Base-by-base conservation (phyloP, 495 filamentous ascomycete species). In the Pseudevernia furfuracea region DNA sequence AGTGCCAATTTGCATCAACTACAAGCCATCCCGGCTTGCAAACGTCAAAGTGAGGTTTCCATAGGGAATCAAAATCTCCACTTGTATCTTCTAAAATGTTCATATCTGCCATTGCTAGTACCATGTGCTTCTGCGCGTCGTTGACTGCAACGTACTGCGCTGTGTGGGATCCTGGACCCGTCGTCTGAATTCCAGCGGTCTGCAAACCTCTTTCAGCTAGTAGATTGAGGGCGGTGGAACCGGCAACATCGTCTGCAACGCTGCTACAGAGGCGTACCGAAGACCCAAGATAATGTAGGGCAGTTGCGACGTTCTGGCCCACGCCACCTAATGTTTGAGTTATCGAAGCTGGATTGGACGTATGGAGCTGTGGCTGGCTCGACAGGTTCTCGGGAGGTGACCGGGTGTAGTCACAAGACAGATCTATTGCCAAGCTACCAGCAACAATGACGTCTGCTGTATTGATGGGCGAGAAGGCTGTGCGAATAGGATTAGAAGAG, bases 61-160 rank as follows among this genome's bases (percentile, higher is more conserved):
- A 90, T 70, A 82, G 66, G 65, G 70, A 68, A n/a, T 79, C 71
- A 62, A 81, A 77, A 30, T 75, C 69, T 10, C 72, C 41, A 56
- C 74, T 69, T n/a, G 76, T 69, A 11, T 77, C 74, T 59, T 91
- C 85, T 65, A 96, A 80, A 71, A 98, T 94, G 59, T 77, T 79
- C 91, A 97, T 96, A 72, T 98, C 94, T 23, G 94, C 91, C 89
- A 96, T 95, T 59, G 90, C 92, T 53, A 96, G 71, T 4, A 89
- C 79, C 14, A 98, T 82, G 63, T 91, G 86, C 69, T 92, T 94
- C 34, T 87, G 82, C 3, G 76, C 77, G 71, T 93, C 89, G 74
- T 97, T 98, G 69, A 97, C 78, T 23, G 92, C 87, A 3, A 97
- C 83, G 71, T 98, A 98, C 71, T 96, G 91, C 9, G 92, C 90